Evolutionary conservation across 371 early-diverging fungal genomes (phyloP).

Genomic region (Mortierella sp.): DNA sequence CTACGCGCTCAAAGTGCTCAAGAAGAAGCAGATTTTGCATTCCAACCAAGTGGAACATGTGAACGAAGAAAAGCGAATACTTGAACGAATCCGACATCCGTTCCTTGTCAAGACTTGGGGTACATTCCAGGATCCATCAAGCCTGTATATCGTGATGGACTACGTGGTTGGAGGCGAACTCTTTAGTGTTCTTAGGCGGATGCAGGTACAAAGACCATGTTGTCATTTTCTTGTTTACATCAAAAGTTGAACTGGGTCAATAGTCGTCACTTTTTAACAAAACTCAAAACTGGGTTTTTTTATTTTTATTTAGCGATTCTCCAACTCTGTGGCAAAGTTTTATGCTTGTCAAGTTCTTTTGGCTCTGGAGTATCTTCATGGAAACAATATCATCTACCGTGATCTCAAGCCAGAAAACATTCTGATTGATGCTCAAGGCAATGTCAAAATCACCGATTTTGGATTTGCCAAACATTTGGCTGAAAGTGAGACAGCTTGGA

Average conservation of each 20-base stretch:
- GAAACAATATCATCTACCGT: slow-evolving; percentile 91
- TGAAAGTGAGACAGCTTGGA: slow-evolving; percentile 83
- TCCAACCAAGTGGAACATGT: slow-evolving; percentile 92
- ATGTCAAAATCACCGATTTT: slow-evolving; percentile 99
- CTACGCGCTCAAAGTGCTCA: slow-evolving; percentile 92
- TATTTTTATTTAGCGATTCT: slow-evolving; percentile 85
- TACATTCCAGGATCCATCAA: slow-evolving; percentile 81
- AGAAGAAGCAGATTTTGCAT: slow-evolving; percentile 82
- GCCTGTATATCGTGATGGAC: slow-evolving; percentile 90
- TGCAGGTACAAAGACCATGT: slow-evolving; percentile 40
- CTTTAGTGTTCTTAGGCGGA: slow-evolving; percentile 72
- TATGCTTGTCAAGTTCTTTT: slow-evolving; percentile 82
- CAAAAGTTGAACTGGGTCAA: not conserved
- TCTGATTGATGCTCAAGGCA: slow-evolving; percentile 89
- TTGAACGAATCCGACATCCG: slow-evolving; percentile 78
- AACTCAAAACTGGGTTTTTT: no score
- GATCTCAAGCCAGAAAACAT: slow-evolving; percentile 98
- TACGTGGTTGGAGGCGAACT: slow-evolving; percentile 95
- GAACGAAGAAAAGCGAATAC: slow-evolving; percentile 86
- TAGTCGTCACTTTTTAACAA: no score
- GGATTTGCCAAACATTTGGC: slow-evolving; percentile 98
- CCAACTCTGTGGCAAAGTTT: slow-evolving; percentile 91
- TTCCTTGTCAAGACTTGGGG: slow-evolving; percentile 88
- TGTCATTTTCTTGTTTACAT: not conserved
- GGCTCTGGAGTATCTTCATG: slow-evolving; percentile 92